phyloP scores from a whole-genome alignment of 257 asterid species.

The Mentha longifolia region DNA sequence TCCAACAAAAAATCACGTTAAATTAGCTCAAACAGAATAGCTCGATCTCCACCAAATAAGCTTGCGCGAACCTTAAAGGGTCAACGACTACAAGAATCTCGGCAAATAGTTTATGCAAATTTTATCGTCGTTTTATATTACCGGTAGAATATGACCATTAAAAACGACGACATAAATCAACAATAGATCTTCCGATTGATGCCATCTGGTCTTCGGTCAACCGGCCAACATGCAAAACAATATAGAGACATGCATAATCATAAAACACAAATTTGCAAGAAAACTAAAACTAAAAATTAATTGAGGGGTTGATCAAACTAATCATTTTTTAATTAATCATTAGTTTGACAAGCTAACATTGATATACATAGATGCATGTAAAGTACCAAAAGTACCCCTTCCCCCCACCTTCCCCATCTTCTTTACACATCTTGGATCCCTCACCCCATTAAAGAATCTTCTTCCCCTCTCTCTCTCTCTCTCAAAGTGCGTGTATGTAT shows the following conservation, averaged over 20 bases:
- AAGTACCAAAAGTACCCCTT: constrained; percentile 26
- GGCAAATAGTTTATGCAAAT: too few species aligned
- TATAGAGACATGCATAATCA: neutral
- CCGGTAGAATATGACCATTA: too few species aligned
- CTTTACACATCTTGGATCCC: constrained; percentile 60
- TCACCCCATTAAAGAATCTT: constrained; percentile 55
- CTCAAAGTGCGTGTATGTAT: constrained; percentile 7
- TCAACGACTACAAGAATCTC: too few species aligned
- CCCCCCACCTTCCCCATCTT: constrained; percentile 1
- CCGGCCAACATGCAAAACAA: too few species aligned
- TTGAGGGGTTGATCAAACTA: neutral
- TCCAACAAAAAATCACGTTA: too few species aligned
- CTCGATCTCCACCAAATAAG: too few species aligned
- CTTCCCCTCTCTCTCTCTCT: constrained; percentile 35
- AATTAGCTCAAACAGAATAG: too few species aligned
- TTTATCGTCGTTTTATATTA: too few species aligned
- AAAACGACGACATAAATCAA: too few species aligned
- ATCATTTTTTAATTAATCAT: neutral
- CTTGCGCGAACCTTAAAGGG: too few species aligned
- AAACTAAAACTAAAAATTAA: neutral
- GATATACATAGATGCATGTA: neutral
- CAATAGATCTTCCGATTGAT: too few species aligned
- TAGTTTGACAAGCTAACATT: constrained; percentile 5
- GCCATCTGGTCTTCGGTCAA: too few species aligned
- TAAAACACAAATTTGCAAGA: neutral